Evolutionary conservation across 2,329 filamentous ascomycete genomes (phyloP), one percentile per base, ranked within the genome.

Genomic region (Neofusicoccum laricinum): DNA sequence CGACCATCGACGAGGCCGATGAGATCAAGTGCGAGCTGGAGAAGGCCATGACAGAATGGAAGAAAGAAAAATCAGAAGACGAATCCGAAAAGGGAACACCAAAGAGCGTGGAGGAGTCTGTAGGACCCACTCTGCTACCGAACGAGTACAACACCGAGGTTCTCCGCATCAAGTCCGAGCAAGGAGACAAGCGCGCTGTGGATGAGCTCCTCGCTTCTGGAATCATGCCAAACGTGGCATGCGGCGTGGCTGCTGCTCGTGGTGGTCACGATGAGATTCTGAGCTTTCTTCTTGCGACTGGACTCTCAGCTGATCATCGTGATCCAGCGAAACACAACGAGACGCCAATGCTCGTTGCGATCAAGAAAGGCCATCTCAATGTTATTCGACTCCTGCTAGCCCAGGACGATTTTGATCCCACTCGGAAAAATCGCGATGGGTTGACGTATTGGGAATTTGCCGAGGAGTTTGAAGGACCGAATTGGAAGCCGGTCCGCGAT

Each of bases 311-410:
- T 41, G 77, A 80, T 63, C 84, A 86, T 17, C 53, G 63, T 2
- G 83, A 89, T 70, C 83, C 86, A 7, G 91, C 95, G 70, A 92
- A 92, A 46, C 93, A 95, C 64, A 89, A 91, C 71, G 90, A 93
- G 59, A 98, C 94, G 0, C 95, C 95, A 1, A 96, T 99, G 82
- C 85, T 97, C 41, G 93, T 93, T 65, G 93, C 95, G 1, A 97
- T 99, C 68, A 94, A 95, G 15, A 90, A 94, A 69, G 87, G 86
- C 4, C 95, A 97, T 70, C 85, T 95, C 57, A 90, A 92, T 69
- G 92, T 97, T 64, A 87, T 99, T 49, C 86, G 90, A 64, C 80
- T 97, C 11, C 83, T 97, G 7, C 81, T 97, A 6, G 88, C 88
- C 66, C 91, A 95, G 71, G 85, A 86, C 53, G 82, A 84, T 30